phyloP scores from a whole-genome alignment of 495 filamentous ascomycete species.

The Lophiostoma macrostomum region DNA sequence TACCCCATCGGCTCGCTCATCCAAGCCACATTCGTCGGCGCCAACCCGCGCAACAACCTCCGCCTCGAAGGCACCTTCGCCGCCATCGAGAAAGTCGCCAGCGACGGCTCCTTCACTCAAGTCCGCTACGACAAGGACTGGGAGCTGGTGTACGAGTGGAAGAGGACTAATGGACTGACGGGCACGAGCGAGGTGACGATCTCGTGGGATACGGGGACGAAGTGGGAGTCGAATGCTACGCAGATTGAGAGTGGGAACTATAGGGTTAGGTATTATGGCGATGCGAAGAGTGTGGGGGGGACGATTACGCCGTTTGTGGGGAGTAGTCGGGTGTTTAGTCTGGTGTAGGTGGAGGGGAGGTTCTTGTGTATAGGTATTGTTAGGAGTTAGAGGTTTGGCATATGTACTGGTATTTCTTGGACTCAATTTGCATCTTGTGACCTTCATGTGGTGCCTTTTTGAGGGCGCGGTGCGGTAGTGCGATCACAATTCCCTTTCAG shows the following conservation, averaged over 20 bases:
- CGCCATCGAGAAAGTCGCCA: slow-evolving; percentile 65
- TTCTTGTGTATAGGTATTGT: not conserved
- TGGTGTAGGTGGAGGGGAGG: slow-evolving; percentile 35
- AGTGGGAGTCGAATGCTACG: too few relatives aligned
- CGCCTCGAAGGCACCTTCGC: slow-evolving; percentile 75
- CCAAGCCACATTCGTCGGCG: slow-evolving; percentile 72
- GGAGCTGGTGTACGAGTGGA: slow-evolving; percentile 78
- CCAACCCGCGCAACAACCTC: slow-evolving; percentile 87
- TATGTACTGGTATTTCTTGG: slow-evolving; percentile 20
- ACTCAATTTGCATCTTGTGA: too few relatives aligned
- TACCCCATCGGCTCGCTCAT: slow-evolving; percentile 60
- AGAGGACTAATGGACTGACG: slow-evolving; percentile 64
- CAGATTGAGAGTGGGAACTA: slow-evolving; percentile 57
- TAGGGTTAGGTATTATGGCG: slow-evolving; percentile 81
- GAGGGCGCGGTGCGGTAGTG: too few relatives aligned
- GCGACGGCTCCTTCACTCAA: slow-evolving; percentile 55
- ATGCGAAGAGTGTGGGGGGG: slow-evolving; percentile 69
- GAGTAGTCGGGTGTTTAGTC: slow-evolving; percentile 61
- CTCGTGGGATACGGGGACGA: slow-evolving; percentile 66
- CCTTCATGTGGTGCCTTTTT: too few relatives aligned
- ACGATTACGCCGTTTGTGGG: slow-evolving; percentile 73
- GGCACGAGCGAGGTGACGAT: slow-evolving; percentile 78
- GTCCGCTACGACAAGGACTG: slow-evolving; percentile 77
- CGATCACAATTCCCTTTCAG: too few relatives aligned
- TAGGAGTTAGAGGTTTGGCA: not conserved